Base-by-base conservation (phyloP, 176 grass and related monocot species). In the Rhynchospora pubera region DNA sequence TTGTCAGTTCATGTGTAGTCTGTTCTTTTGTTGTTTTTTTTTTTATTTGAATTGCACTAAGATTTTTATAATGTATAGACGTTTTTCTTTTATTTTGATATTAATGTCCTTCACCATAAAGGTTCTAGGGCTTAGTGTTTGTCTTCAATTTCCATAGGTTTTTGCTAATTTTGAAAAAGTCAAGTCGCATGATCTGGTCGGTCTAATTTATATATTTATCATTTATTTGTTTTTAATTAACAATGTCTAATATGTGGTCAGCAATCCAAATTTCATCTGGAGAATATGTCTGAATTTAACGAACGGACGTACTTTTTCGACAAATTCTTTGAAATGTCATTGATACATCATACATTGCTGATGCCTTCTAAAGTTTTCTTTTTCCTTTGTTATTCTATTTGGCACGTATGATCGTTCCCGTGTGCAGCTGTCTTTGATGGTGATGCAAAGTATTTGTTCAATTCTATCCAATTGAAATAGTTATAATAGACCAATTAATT, bases 401-500 rank as follows among this genome's bases (percentile, higher is more conserved):
- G 26, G 56, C 22, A 62, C 9, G 34, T 81, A 46, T 64, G 64
- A 62, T 9, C 9, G 34, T 81, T 59, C 24, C 34, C 21, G 18
- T 65, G 59, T 81, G 55, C 14, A 81, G 79, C 79, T 81, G 58
- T 81, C 78, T 65, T 64, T 16, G 39, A 81, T 14, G 11, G 46
- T 72, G 14, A 61, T 64, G 18, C 21, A 81, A 63, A 61, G 45
- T 7, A 51, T 47, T 65, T 81, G 15, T 63, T 42, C 6, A 26
- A 81, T 81, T 65, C 14, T 21, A 64, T 81, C 14, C 14, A 6
- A 81, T 53, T 59, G 14, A 19, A 43, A 56, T 21, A 51, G 7
- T 62, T 34, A 39, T 39, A 65, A 65, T 50, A 48, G 50, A 43
- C 15, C 13, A 18, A 65, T 28, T 65, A 24, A 51, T 21, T 50